Base-by-base conservation (phyloP, 1,284 basidiomycete species). In the Apiotrichum mycotoxinovorans region DNA sequence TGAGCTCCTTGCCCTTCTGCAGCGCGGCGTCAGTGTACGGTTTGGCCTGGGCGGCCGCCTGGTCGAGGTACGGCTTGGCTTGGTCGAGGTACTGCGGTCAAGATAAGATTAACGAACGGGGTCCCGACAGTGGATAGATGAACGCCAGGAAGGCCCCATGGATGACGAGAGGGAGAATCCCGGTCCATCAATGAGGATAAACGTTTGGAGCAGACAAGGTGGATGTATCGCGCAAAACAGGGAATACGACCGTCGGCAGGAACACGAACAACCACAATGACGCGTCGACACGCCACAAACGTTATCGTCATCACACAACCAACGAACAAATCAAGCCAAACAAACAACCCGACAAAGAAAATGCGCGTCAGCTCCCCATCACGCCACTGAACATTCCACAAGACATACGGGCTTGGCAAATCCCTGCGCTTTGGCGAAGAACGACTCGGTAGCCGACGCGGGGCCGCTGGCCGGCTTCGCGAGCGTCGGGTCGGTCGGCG, bases 1-100 rank as follows among this genome's bases (percentile, higher is more conserved):
- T 37, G 35, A 37, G 35, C 14, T 37, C 35, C 35, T 37, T 61
- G 30, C 66, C 66, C 58, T 73, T 75, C 58, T 63, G 63, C 15
- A 63, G 54, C n/a, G 71, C 73, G 40, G 71, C 71, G 45, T 75
- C 74, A 18, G 71, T 56, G 54, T 71, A 73, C 22, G 71, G 71
- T 50, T 67, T 64, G 4, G 67, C 61, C 17, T 65, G 62, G 8
- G 63, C 66, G 26, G 64, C 60, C 17, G 62, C 64, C 55, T 66
- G 68, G 48, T 72, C 65, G 26, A 66, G 44, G 54, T 70, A 70
- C 48, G 63, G 63, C 40, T 55, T 34, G 56, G 57, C 47, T 49
- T 69, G 63, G 26, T 67, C 65, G 30, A 71, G 56, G 53, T 67
- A 66, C 68, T 67, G 30, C 12, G 22, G 37, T 34, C 33, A 48